A percentile compares a stretch with the other conserved stretches of the same genome.
phyloP scores from a whole-genome alignment of 257 asterid genomes.

The Gynochthodes officinalis region DNA sequence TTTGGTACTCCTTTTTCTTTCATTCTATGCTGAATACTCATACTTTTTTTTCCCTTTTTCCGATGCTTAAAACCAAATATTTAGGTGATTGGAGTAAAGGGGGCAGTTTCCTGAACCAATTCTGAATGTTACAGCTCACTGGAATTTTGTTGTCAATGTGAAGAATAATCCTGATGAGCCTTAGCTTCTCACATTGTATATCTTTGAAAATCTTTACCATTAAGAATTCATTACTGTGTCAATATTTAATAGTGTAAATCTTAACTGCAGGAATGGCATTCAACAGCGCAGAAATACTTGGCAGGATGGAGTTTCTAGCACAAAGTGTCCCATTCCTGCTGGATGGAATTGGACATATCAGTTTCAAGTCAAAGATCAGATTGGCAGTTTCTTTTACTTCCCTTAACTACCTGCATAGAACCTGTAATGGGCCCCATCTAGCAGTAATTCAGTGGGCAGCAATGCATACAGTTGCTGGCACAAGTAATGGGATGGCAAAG shows the following conservation, averaged over 20 bases:
- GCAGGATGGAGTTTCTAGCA: slow-evolving; percentile 96
- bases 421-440: slow-evolving; percentile 86
- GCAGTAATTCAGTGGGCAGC: slow-evolving; percentile 99
- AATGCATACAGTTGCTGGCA: slow-evolving; percentile 95
- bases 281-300: slow-evolving; percentile 81
- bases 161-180: slow-evolving; percentile 85
- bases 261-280: slow-evolving; percentile 80
- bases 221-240: not conserved
- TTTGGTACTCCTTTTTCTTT: not conserved
- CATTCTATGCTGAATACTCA: not conserved
- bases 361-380: slow-evolving; percentile 94
- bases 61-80: slow-evolving; percentile 7
- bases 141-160: slow-evolving; percentile 86
- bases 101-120: slow-evolving; percentile 87
- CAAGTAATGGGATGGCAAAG: slow-evolving; percentile 68
- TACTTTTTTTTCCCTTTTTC: not conserved
- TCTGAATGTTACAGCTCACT: slow-evolving; percentile 83
- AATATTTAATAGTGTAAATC: not conserved
- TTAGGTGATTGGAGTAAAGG: slow-evolving; percentile 85
- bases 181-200: slow-evolving; percentile 81
- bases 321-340: slow-evolving; percentile 90
- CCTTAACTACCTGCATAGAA: slow-evolving; percentile 64
- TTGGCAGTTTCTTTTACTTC: slow-evolving; percentile 95
- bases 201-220: not conserved
- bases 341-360: slow-evolving; percentile 98